phyloP scores from a whole-genome alignment of 208 protist species.

The Naegleria fowleri region DNA sequence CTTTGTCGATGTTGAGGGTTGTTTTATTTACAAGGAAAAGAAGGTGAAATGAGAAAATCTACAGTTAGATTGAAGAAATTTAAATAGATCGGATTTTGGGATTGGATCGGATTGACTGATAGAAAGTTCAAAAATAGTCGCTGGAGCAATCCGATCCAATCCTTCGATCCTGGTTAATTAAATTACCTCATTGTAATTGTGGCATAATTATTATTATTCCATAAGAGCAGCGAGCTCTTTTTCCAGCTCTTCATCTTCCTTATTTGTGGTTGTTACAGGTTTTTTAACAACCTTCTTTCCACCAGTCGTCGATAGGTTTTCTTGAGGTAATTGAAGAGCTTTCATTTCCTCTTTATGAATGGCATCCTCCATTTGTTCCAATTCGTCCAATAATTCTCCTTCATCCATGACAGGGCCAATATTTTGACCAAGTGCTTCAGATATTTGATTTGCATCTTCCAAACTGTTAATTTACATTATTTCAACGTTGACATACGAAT shows the following conservation, averaged over 20 bases:
- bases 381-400: slow-evolving; percentile 4
- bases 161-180: too few species aligned
- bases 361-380: neutral
- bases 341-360: neutral
- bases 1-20: too few species aligned
- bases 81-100: too few species aligned
- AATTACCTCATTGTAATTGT: neutral
- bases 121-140: too few species aligned
- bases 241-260: neutral
- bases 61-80: too few species aligned
- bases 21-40: too few species aligned
- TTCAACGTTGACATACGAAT: too few species aligned
- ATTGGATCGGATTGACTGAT: too few species aligned
- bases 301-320: neutral
- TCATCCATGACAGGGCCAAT: neutral
- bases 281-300: neutral
- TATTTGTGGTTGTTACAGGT: neutral
- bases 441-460: neutral
- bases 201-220: neutral
- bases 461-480: neutral
- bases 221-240: neutral
- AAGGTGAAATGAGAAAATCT: too few species aligned
- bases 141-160: too few species aligned
- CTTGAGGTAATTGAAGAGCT: neutral
- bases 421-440: neutral